Evolutionary conservation across 83 land plant genomes (phyloP), one percentile per base, ranked within the genome.

Genomic region (Diphasiastrum complanatum): DNA sequence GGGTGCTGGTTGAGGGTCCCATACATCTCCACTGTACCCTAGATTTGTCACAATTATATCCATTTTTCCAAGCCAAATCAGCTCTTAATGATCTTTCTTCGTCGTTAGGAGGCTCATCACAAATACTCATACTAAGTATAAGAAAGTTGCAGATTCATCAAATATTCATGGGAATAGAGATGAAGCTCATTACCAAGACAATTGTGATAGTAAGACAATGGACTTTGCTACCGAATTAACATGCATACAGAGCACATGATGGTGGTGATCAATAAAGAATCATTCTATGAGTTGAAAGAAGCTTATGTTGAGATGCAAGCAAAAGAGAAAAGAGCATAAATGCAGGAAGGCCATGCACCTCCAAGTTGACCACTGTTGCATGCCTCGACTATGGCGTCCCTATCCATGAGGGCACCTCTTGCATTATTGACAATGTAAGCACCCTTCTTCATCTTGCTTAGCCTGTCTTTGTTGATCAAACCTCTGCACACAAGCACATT

Each of bases 11-110:
- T 92, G 97, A 29, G 84, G 86, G 52, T 74, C 61, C 95, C 97
- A 92, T 19, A 92, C 97, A 71, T 92, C 97, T 3, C 97, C 97
- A 71, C 97, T 74, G 57, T 92, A 92, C 36, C 97, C 97, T 91
- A 77, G 55, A 70, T 14, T 38, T 5, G 16, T n/a, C 69, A 49
- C 32, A 37, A 27, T 34, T 11, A 4, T 40, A 19, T 4, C 24
- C 38, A n/a, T 22, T 45, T 46, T 23, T 19, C 18, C 64, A 61
- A 30, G 45, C 24, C 2, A 20, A 47, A 3, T 25, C 18, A 4
- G 14, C 14, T 47, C 14, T 3, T 4, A 19, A 47, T 47, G 18
- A 19, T 4, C 50, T 14, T 47, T 14, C 23, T 4, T 5, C 50
- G 3, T 47, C 50, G 24, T 4, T 25, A 4, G 50, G 14, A 47